Evolutionary conservation across 2,329 filamentous ascomycete species (phyloP).

Genomic region (Clonostachys solani): DNA sequence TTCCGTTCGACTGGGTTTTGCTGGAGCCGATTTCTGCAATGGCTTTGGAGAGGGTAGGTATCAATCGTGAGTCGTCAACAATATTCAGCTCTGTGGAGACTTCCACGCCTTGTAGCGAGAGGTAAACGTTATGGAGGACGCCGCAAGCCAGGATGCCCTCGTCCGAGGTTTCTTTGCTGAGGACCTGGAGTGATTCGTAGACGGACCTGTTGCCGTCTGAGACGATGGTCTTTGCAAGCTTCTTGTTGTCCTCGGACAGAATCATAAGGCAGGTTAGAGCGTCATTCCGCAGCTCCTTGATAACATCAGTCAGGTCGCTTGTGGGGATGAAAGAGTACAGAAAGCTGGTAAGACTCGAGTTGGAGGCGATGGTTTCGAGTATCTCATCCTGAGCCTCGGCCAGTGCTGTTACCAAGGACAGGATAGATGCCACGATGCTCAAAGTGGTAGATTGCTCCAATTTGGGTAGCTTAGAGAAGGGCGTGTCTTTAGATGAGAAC

Average conservation of each 20-base stretch:
- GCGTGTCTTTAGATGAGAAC: constrained; percentile 30
- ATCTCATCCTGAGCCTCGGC: constrained; percentile 59
- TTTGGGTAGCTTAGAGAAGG: constrained; percentile 43
- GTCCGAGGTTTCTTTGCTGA: constrained; percentile 41
- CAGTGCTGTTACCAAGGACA: constrained; percentile 47
- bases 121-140: constrained; percentile 59
- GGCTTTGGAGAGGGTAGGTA: constrained; percentile 28
- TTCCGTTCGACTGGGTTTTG: constrained; percentile 18
- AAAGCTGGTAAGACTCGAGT: constrained; percentile 44
- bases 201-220: constrained; percentile 39
- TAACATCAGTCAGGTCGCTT: constrained; percentile 27
- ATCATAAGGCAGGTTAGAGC: constrained; percentile 51
- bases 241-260: constrained; percentile 55
- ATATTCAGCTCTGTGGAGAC: constrained; percentile 8
- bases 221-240: constrained; percentile 48
- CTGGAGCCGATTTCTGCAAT: constrained; percentile 17
- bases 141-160: constrained; percentile 54
- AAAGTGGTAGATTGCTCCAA: constrained; percentile 49
- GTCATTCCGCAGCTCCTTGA: constrained; percentile 37
- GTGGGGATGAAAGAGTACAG: constrained; percentile 44
- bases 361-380: constrained; percentile 45
- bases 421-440: constrained; percentile 48
- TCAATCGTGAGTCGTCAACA: constrained; percentile 23
- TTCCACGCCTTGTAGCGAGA: constrained; percentile 25
- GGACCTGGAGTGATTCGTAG: constrained; percentile 42